phyloP scores from a whole-genome alignment of 345 rosid genomes.

The Boechera retrofracta region DNA sequence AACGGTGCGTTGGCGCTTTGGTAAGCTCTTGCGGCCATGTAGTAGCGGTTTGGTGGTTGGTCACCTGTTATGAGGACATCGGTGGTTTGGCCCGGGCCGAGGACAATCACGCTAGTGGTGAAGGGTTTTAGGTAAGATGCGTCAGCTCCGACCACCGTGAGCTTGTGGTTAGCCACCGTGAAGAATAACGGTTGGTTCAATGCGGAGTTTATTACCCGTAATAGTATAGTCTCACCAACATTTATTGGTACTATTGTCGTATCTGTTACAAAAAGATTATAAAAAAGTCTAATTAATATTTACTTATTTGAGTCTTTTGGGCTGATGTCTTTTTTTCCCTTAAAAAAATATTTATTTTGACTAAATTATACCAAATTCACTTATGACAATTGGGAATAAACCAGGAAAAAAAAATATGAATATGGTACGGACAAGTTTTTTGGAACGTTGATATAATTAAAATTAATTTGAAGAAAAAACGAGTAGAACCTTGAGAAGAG shows the following conservation, averaged over 20 bases:
- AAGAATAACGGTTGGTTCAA: slow-evolving; percentile 85
- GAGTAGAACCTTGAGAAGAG: slow-evolving; percentile 66
- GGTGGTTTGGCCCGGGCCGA: slow-evolving; percentile 97
- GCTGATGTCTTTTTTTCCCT: slow-evolving; percentile 6
- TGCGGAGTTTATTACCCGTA: slow-evolving; percentile 88
- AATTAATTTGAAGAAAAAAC: background rate
- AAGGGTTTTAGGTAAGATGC: slow-evolving; percentile 84
- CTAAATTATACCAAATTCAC: slow-evolving; percentile 24
- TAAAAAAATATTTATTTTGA: background rate
- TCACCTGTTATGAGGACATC: slow-evolving; percentile 83
- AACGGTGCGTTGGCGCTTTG: slow-evolving; percentile 81
- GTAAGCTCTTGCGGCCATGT: slow-evolving; percentile 88
- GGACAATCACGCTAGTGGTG: slow-evolving; percentile 71
- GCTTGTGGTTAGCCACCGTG: slow-evolving; percentile 75
- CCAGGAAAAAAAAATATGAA: slow-evolving; percentile 5
- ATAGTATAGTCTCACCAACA: slow-evolving; percentile 80
- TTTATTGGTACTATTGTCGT: slow-evolving; percentile 77
- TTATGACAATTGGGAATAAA: slow-evolving; percentile 34
- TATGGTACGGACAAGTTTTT: background rate
- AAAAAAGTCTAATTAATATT: background rate
- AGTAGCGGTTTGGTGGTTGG: slow-evolving; percentile 72
- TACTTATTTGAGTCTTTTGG: background rate
- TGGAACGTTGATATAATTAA: background rate
- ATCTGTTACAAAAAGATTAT: slow-evolving; percentile 50
- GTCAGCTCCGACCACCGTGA: slow-evolving; percentile 93